Evolutionary conservation across 352 stramenopile genomes (phyloP), one percentile per base, ranked within the genome.

Genomic region (Phytophthora ohioensis): DNA sequence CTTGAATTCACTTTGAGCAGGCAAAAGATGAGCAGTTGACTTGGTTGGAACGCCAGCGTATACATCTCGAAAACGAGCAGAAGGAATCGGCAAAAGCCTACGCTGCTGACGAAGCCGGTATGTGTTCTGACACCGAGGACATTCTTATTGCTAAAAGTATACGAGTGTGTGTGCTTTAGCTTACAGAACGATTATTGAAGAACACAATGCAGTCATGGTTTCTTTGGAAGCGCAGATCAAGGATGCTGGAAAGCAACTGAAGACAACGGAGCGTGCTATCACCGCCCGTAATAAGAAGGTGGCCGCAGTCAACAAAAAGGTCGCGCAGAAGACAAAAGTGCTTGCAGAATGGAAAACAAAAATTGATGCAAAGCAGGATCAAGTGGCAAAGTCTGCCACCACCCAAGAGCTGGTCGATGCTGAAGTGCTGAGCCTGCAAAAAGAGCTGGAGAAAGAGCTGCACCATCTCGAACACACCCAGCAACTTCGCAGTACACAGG

Each of bases 31-130:
- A 84, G 0, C 77, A 82, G 52, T 54, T 84, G 15, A 57, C 38
- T 57, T 84, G 77, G 77, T 52, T 84, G 15, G 62, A 84, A n/a
- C 71, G 77, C 21, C 77, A 82, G 35, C 74, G 61, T n/a, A 39
- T 63, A 3, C 72, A 79, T 62, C 59, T 84, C 6, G 55, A 68
- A 58, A 73, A 75, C 17, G 69, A 81, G 53, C 59, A 57, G 41
- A 66, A 71, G 15, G 73, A 78, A 47, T 61, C 56, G 15, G n/a
- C 45, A 45, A 69, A 67, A 17, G 32, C 52, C 6, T 58, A 63
- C 17, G 49, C 54, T 69, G 52, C 51, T 38, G 64, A 81, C 12
- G 65, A 85, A 64, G 39, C 67, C 57, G 62, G 69, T 79, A 71
- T 8, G 57, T n/a, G 8, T 32, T 51, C 4, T 27, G 42, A n/a